phyloP scores from a whole-genome alignment of 73 alveolate species.

The Paramecium tetraurelia region DNA sequence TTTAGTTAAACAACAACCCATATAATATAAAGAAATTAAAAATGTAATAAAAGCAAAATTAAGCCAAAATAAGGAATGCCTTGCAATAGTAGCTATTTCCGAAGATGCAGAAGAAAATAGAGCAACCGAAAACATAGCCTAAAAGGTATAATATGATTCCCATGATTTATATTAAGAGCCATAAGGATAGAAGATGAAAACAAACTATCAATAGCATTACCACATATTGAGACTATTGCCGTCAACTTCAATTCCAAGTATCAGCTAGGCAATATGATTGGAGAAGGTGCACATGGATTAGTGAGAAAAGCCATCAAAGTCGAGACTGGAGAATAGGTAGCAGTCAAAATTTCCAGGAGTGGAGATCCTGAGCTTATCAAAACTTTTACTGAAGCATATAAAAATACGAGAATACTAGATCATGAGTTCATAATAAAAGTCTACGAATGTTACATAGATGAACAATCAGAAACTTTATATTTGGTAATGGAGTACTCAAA shows the following conservation, averaged over 20 bases:
- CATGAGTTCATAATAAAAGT: conserved; percentile 47
- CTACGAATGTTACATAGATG: conserved; percentile 57
- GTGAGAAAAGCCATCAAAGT: conserved; percentile 72
- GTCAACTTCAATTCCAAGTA: neutral
- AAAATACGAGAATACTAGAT: conserved; percentile 14
- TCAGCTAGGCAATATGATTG: conserved; percentile 69
- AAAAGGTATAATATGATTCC: neutral
- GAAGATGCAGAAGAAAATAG: neutral
- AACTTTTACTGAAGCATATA: conserved; percentile 39
- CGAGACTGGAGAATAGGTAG: conserved; percentile 65
- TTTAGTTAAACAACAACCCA: conserved; percentile 2
- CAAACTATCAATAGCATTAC: neutral
- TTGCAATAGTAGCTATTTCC: neutral
- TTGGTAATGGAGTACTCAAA: conserved; percentile 38
- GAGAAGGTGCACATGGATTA: conserved; percentile 86
- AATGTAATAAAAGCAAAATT: neutral
- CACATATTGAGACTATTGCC: neutral
- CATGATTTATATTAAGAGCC: neutral
- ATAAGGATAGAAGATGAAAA: neutral
- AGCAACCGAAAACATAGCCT: neutral
- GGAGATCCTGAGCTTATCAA: conserved; percentile 45
- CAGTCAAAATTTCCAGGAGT: conserved; percentile 67
- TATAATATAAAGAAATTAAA: neutral
- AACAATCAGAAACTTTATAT: conserved; percentile 23
- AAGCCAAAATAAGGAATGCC: neutral